These are phyloP conservation scores for Colletotrichum sp. DNA, from an alignment of 2,329 filamentous ascomycete species.

Conservation along the genomic window DNA sequence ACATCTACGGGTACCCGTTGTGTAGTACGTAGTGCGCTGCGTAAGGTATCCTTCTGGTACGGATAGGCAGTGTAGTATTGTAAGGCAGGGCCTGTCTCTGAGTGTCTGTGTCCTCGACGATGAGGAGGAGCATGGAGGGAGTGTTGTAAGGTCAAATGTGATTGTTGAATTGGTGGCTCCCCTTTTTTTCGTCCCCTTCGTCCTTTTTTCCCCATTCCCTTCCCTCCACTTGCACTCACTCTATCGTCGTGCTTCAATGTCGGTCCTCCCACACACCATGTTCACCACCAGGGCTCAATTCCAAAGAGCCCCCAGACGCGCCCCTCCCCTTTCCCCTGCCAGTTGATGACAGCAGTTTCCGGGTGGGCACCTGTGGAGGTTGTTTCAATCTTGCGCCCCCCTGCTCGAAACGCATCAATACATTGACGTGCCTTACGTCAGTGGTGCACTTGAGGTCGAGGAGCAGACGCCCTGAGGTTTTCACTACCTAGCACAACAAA, in stretches of 20 bases:
- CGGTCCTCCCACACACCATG: background rate
- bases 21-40: background rate
- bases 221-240: background rate
- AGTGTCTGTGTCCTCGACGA: background rate
- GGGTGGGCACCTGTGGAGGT: conserved; percentile 15
- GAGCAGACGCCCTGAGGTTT: background rate
- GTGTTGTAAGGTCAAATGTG: background rate
- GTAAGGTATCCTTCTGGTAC: background rate
- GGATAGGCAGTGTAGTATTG: background rate
- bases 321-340: background rate
- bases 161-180: conserved; percentile 1
- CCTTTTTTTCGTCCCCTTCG: background rate
- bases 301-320: background rate
- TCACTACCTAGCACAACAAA: background rate
- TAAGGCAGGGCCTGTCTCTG: background rate
- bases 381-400: conserved; percentile 20
- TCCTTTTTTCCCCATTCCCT: too few relatives aligned
- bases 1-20: background rate
- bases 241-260: background rate
- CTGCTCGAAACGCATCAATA: conserved; percentile 23
- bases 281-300: background rate
- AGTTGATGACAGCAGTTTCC: conserved; percentile 15
- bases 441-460: background rate
- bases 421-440: conserved; percentile 21
- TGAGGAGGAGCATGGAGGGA: background rate